A percentile compares a stretch with the other conserved stretches of the same genome.
Conservation (phyloP, 306 rosid species). For the Cucurbita moschata region DNA sequence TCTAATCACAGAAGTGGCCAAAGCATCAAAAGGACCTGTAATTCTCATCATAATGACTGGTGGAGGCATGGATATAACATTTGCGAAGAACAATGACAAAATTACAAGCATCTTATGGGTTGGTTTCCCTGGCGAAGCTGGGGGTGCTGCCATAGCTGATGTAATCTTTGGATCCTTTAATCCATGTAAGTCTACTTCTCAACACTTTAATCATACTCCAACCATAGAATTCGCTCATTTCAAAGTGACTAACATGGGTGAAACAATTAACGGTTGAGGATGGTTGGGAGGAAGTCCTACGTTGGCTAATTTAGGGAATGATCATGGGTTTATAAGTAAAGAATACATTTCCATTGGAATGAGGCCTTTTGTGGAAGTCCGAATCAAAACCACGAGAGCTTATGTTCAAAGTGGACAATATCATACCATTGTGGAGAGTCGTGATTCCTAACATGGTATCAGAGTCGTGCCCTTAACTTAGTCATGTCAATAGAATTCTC, state of each 20-base stretch:
- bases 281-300: too few relatives aligned
- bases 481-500: too few relatives aligned
- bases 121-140: constrained; percentile 98
- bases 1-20: constrained; percentile 59
- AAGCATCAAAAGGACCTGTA: constrained; percentile 76
- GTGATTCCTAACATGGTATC: too few relatives aligned
- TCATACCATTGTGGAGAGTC: too few relatives aligned
- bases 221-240: too few relatives aligned
- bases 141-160: constrained; percentile 95
- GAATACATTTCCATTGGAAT: too few relatives aligned
- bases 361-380: too few relatives aligned
- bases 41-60: constrained; percentile 90
- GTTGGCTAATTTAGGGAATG: too few relatives aligned
- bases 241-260: not conserved
- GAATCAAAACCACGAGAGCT: too few relatives aligned
- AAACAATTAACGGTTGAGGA: not conserved
- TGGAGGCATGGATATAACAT: constrained; percentile 86
- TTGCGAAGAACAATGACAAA: constrained; percentile 57
- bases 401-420: too few relatives aligned
- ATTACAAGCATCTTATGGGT: constrained; percentile 92
- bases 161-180: constrained; percentile 65
- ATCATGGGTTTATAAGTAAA: too few relatives aligned
- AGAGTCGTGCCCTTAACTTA: too few relatives aligned
- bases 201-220: not conserved
- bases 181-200: constrained; percentile 49